phyloP scores from a whole-genome alignment of 257 asterid species.

The Datura wrightii region DNA sequence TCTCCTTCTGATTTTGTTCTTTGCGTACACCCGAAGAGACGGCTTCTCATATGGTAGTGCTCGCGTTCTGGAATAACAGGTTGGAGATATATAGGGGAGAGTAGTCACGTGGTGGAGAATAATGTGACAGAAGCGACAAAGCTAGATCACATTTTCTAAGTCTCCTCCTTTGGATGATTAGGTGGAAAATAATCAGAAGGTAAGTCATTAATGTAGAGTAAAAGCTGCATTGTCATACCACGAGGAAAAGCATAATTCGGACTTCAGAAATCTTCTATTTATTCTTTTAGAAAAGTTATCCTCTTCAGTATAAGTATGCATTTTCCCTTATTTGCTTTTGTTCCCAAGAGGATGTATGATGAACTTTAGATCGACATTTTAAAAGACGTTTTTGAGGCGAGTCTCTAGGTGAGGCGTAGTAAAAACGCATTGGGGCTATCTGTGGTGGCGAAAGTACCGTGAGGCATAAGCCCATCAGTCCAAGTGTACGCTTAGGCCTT shows the following conservation, averaged over 20 bases:
- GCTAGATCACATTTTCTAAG: background rate
- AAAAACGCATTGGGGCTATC: background rate
- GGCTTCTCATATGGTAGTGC: background rate
- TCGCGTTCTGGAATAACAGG: too few species aligned
- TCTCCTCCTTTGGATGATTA: too few species aligned
- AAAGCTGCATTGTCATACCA: background rate
- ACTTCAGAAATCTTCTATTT: background rate
- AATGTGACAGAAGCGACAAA: background rate
- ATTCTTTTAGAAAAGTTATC: too few species aligned
- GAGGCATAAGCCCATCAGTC: background rate
- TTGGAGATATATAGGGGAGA: background rate
- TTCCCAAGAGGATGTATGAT: background rate
- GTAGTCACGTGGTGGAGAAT: background rate
- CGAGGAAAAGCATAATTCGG: background rate
- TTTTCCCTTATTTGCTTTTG: background rate
- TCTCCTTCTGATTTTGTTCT: background rate
- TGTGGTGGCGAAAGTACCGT: background rate
- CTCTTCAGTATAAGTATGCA: background rate
- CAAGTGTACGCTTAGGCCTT: background rate
- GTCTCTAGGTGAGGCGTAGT: background rate
- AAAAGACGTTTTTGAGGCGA: background rate
- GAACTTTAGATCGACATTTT: background rate
- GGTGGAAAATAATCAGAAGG: too few species aligned
- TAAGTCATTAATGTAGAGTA: background rate
- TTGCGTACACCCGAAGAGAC: background rate